These are phyloP conservation scores for Magnolia kwangsiensis DNA, from an alignment of 164 flowering plant genomes.

Conservation along the genomic window DNA sequence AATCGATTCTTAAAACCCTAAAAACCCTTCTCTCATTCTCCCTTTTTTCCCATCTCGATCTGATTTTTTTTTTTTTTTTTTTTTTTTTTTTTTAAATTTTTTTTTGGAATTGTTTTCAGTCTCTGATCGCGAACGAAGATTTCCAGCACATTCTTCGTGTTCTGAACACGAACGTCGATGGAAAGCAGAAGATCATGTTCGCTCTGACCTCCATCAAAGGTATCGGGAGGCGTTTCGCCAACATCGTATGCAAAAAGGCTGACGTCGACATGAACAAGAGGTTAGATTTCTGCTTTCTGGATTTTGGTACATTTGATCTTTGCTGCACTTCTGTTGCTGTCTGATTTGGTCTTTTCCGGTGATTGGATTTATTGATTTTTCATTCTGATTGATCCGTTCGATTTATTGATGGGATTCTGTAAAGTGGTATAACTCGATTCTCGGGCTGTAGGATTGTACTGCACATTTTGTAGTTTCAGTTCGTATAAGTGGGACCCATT, in stretches of 20 bases:
- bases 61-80: neutral
- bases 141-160: conserved; percentile 60
- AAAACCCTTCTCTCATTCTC: neutral
- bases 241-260: conserved; percentile 55
- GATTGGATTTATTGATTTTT: neutral
- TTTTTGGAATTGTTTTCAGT: conserved; percentile 14
- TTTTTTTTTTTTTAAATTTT: neutral
- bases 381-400: neutral
- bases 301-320: neutral
- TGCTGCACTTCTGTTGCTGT: neutral
- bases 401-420: neutral
- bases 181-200: conserved; percentile 59
- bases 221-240: conserved; percentile 53
- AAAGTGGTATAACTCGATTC: too few relatives aligned
- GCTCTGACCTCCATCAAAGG: conserved; percentile 57
- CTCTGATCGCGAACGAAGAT: conserved; percentile 48
- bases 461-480: too few relatives aligned
- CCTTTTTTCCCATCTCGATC: neutral
- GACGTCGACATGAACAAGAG: conserved; percentile 62
- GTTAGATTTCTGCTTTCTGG: conserved; percentile 8
- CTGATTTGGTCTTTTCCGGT: neutral
- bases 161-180: conserved; percentile 54
- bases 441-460: too few relatives aligned
- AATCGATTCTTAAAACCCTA: too few relatives aligned
- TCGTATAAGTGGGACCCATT: too few relatives aligned